These are phyloP conservation scores for Phytophthora fragariae DNA, from an alignment of 352 stramenopile species.

Conservation along the genomic window DNA sequence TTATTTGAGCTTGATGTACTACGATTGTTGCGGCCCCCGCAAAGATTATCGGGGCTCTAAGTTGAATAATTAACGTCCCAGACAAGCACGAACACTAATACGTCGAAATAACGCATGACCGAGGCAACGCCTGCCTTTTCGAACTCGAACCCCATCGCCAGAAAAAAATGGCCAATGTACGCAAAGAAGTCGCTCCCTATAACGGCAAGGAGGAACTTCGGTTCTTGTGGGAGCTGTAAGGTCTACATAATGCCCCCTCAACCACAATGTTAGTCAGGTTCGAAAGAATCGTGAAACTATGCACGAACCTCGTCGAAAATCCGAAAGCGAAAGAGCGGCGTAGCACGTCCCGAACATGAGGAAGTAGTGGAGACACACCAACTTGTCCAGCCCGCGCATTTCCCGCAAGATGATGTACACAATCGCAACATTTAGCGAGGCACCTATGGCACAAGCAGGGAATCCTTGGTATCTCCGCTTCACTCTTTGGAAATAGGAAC, in stretches of 20 bases:
- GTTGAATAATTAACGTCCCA: conserved; percentile 34
- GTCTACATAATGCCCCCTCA: too few species aligned
- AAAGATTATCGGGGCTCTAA: conserved; percentile 53
- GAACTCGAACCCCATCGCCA: conserved; percentile 53
- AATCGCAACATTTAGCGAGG: neutral
- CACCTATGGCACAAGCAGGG: too few species aligned
- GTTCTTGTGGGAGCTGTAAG: conserved; percentile 24
- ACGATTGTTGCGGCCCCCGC: conserved; percentile 48
- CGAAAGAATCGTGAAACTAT: too few species aligned
- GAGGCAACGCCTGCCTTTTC: conserved; percentile 60
- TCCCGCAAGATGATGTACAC: conserved; percentile 58
- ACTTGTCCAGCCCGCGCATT: conserved; percentile 50
- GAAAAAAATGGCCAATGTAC: conserved; percentile 53
- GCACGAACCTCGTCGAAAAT: too few species aligned
- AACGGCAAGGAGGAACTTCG: conserved; percentile 48
- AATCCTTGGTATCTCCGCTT: neutral
- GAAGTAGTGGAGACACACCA: conserved; percentile 56
- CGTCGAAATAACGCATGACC: conserved; percentile 67
- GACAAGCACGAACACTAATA: conserved; percentile 60
- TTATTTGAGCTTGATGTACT: conserved; percentile 31
- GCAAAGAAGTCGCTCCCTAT: conserved; percentile 46
- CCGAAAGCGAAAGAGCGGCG: conserved; percentile 32
- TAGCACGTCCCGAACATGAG: conserved; percentile 47
- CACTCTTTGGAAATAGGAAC: neutral
- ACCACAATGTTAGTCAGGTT: too few species aligned